Base-by-base conservation (phyloP, 148 eudicot species). In the Chenopodium formosanum region DNA sequence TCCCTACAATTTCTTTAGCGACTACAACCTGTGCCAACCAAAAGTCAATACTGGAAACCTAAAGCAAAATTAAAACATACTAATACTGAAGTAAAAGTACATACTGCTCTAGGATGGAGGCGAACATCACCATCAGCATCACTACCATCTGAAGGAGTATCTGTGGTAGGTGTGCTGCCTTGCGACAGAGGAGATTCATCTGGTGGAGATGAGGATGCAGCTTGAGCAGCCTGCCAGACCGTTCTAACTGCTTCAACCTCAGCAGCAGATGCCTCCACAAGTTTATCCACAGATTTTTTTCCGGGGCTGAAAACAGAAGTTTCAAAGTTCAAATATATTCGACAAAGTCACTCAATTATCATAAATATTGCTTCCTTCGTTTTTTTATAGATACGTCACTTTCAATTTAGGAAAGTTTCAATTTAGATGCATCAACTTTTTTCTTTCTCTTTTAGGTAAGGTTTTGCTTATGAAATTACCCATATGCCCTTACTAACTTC, bases 21-120 rank as follows among this genome's bases (percentile, higher is more conserved):
- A 94, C 91, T 64, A 96, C 99, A 79, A 96, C 99, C 99, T 96
- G 93, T 73, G 62, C 32, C 63, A 81, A 81, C 27, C 29, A 68
- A 83, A 79, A 76, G n/a, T 68, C 44, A 75, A 58, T 66, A 74
- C 16, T 46, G 63, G 69, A 40, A 40, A 65, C 62, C 62, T 37
- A 22, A 84, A 70, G 52, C 23, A 66, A 27, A 67, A n/a, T 32
- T 12, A 31, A 32, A 44, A 84, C 46, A 75, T 22, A 48, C 40
- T 78, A 58, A 75, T 22, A 48, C 53, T 78, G 31, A 4, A 74
- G 72, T 78, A 17, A 8, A 83, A 16, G 80, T 46, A 83, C 94
- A 80, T 94, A 96, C 99, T 79, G 99, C 99, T 92, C 99, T 92
- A 74, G 97, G 87, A 70, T 96, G 98, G 74, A 96, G 99, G 83